Percentiles rank a stretch among this genome's conserved stretches.
phyloP scores from a whole-genome alignment of 139 green algal species.

The Chlorella sorokiniana region DNA sequence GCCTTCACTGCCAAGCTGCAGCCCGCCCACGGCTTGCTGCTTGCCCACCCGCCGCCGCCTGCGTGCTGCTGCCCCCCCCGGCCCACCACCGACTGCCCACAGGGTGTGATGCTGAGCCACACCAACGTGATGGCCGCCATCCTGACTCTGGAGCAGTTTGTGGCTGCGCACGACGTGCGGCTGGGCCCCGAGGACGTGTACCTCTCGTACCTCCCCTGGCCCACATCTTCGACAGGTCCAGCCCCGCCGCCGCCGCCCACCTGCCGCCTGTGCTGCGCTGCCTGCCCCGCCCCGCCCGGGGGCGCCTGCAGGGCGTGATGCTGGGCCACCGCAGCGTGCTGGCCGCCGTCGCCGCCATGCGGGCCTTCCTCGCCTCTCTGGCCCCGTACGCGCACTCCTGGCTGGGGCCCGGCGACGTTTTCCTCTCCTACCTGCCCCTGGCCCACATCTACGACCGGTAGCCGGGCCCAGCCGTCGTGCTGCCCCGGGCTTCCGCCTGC shows the following conservation, averaged over 20 bases:
- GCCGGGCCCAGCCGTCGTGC: not conserved
- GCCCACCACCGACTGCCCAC: no score
- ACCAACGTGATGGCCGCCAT: slow-evolving; percentile 54
- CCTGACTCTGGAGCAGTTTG: slow-evolving; percentile 53
- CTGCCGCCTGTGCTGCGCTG: not conserved
- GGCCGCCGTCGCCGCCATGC: slow-evolving; percentile 51
- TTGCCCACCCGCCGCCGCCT: no score
- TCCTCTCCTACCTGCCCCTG: slow-evolving; percentile 84
- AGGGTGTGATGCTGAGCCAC: no score
- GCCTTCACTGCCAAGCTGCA: no score
- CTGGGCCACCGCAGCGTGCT: slow-evolving; percentile 76
- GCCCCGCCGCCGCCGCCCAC: not conserved
- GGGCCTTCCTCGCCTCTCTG: slow-evolving; percentile 52
- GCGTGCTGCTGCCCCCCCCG: not conserved
- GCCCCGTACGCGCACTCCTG: not conserved
- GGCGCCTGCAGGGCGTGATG: slow-evolving; percentile 77
- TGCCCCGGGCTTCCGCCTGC: no score
- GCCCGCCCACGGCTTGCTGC: no score
- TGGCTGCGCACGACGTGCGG: slow-evolving; percentile 24
- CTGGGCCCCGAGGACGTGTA: slow-evolving; percentile 55
- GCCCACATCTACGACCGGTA: slow-evolving; percentile 89
- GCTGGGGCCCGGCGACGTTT: slow-evolving; percentile 47
- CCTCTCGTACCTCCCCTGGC: slow-evolving; percentile 89
- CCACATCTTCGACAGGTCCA: slow-evolving; percentile 93
- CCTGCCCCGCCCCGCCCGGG: not conserved